These are phyloP conservation scores for Fusarium sarcochroum DNA, from an alignment of 2,329 filamentous ascomycete genomes.

Conservation along the genomic window DNA sequence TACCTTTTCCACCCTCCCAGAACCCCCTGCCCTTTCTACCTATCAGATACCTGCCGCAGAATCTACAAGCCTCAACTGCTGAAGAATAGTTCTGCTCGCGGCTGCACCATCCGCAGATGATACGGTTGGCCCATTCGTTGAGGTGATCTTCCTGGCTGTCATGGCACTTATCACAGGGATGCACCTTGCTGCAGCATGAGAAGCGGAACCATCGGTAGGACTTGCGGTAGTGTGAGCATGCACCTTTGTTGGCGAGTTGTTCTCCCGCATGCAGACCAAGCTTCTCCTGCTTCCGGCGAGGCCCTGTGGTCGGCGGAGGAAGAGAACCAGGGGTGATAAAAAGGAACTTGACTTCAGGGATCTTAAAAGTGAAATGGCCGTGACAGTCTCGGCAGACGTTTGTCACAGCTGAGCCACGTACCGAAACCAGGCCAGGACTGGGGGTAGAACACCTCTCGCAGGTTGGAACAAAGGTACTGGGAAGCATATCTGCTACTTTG, in stretches of 20 bases:
- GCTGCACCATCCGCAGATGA: conserved; percentile 86
- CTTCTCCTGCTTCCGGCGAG: conserved; percentile 65
- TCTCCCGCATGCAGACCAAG: conserved; percentile 71
- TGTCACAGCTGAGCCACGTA: conserved; percentile 79
- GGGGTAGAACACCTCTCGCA: conserved; percentile 82
- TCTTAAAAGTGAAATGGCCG: conserved; percentile 82
- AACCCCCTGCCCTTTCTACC: conserved; percentile 78
- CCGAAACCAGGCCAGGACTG: conserved; percentile 77
- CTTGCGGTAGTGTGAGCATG: conserved; percentile 71
- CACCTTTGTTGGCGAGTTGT: conserved; percentile 65
- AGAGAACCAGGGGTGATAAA: conserved; percentile 72
- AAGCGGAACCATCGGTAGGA: conserved; percentile 76
- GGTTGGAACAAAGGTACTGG: conserved; percentile 84
- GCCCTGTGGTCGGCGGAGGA: conserved; percentile 56
- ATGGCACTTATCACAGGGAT: conserved; percentile 80
- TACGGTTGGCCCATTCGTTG: conserved; percentile 85
- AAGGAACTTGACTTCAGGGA: conserved; percentile 84
- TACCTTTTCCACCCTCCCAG: conserved; percentile 90
- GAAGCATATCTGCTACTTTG: conserved; percentile 81
- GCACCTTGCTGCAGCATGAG: conserved; percentile 71
- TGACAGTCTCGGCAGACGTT: conserved; percentile 87
- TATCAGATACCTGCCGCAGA: conserved; percentile 79
- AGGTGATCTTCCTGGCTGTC: conserved; percentile 78
- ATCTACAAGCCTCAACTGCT: conserved; percentile 78
- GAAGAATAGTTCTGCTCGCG: conserved; percentile 81